phyloP scores from a whole-genome alignment of 2,329 filamentous ascomycete species.

The Fusarium penzigii region DNA sequence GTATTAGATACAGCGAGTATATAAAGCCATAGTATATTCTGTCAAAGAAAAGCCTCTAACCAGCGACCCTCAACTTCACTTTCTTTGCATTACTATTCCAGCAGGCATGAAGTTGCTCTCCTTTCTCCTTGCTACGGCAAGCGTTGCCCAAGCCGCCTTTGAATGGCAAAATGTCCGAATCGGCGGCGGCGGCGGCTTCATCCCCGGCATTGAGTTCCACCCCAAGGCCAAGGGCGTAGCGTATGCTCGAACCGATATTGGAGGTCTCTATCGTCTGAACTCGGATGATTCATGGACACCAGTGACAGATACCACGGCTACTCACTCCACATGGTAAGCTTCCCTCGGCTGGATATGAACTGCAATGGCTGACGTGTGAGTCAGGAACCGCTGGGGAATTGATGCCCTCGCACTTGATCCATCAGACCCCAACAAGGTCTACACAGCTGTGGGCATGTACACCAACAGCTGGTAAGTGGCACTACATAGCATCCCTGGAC shows the following conservation, averaged over 20 bases:
- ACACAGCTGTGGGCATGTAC: slow-evolving; percentile 57
- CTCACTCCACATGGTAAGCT: slow-evolving; percentile 10
- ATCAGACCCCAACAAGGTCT: slow-evolving; percentile 51
- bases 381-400: slow-evolving; percentile 56
- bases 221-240: slow-evolving; percentile 19
- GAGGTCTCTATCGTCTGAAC: slow-evolving; percentile 21
- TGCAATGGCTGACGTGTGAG: too few relatives aligned
- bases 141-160: slow-evolving; percentile 6
- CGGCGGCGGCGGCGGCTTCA: slow-evolving; percentile 18
- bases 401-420: slow-evolving; percentile 59
- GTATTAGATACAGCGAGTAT: too few relatives aligned
- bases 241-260: slow-evolving; percentile 19
- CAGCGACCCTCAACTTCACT: too few relatives aligned
- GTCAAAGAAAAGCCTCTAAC: too few relatives aligned
- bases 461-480: slow-evolving; percentile 49
- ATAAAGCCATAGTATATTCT: too few relatives aligned
- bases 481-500: rapidly evolving
- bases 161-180: slow-evolving; percentile 22
- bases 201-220: slow-evolving; percentile 20
- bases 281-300: slow-evolving; percentile 21
- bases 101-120: slow-evolving; percentile 11
- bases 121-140: slow-evolving; percentile 10
- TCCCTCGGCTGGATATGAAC: neutral
- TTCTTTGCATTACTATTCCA: too few relatives aligned
- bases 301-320: slow-evolving; percentile 14